Base-by-base conservation (phyloP, 352 stramenopile species). In the Globisporangium mamillatum region DNA sequence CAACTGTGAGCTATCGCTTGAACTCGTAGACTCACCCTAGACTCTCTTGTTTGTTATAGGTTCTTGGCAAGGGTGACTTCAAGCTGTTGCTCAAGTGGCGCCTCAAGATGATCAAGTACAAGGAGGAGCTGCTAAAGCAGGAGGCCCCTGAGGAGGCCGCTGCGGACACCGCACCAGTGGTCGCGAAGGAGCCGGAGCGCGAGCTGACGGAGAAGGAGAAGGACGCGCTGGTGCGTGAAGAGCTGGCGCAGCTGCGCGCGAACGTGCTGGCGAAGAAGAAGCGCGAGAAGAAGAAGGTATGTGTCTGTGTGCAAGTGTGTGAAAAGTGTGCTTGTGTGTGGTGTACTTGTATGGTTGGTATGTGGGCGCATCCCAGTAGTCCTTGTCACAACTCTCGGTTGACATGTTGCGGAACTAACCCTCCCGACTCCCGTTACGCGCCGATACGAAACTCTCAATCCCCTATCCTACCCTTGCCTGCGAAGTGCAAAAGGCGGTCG, bases 11-110 rank as follows among this genome's bases (percentile, higher is more conserved):
- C 27, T 2, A 7, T 44, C 18, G 32, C 25, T 7, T 57, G 34
- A 38, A 57, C 36, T 50, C 36, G 1, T 56, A 14, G 9, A 24
- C 57, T 53, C 34, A 63, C 32, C 22, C 32, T 18, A 36, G 34
- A 36, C 36, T 67, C 25, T 48, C 12, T 41, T 41, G 57, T 20
- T 61, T 57, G 1, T 0, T 71, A 0, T 74, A 96, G 88, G 88
- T 99, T 9, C 84, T 99, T 16, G 98, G 98, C 58, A 99, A 99
- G 62, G 75, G 79, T 7, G 98, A 99, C 68, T 99, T 99, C 66
- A 99, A 99, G 77, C 80, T 79, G 27, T 71, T 99, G 24, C 77
- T 99, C 12, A 98, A 96, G 62, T 99, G 98, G 98, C 89, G 98
- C 22, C 79, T 97, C 6, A 97, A 97, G 41, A 98, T 99, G 86